Evolutionary conservation across 768 basidiomycete species (phyloP), one percentile per base, ranked within the genome.

Genomic region (Trametes punicea): DNA sequence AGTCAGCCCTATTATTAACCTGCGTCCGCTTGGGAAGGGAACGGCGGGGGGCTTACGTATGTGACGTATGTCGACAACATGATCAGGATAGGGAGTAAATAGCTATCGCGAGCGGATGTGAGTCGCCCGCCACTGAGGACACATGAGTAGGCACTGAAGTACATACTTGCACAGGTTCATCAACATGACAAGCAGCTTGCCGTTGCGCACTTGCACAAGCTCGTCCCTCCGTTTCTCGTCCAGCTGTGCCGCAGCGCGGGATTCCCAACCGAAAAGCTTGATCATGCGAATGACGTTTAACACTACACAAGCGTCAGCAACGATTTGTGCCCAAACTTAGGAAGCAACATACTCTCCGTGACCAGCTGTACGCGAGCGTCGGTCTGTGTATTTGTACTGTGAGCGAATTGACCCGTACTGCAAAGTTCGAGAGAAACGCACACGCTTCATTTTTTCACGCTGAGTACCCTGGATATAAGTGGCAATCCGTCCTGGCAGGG

Each of bases 31-130:
- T n/a, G n/a, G n/a, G n/a, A n/a, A n/a, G n/a, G n/a, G n/a, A n/a
- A n/a, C n/a, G n/a, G n/a, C n/a, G n/a, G n/a, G n/a, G n/a, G n/a
- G 64, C 81, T 51, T 69, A 83, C 75, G 59, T 84, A 88, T 7
- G 80, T 76, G 4, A 78, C 73, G 63, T 80, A 89, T 1, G 84
- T 83, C 13, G 78, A 74, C 34, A 85, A 60, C 87, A 89, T 89
- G 31, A 80, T 82, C 1, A 79, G 36, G 8, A 88, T 65, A 0
- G 88, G 87, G 36, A 88, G 76, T 29, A 81, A 48, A 60, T 74
- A 81, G 64, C 84, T 87, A 31, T 2, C 16, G 21, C 9, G 7
- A 11, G 8, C 16, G 26, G 21, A 21, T 27, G 27, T 26, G 44
- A 56, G 26, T n/a, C 21, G 41, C 21, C 16, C 23, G 30, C 4